These are phyloP conservation scores for Schwanniomyces occidentalis DNA, from an alignment of 805 yeast genomes.

Conservation along the genomic window DNA sequence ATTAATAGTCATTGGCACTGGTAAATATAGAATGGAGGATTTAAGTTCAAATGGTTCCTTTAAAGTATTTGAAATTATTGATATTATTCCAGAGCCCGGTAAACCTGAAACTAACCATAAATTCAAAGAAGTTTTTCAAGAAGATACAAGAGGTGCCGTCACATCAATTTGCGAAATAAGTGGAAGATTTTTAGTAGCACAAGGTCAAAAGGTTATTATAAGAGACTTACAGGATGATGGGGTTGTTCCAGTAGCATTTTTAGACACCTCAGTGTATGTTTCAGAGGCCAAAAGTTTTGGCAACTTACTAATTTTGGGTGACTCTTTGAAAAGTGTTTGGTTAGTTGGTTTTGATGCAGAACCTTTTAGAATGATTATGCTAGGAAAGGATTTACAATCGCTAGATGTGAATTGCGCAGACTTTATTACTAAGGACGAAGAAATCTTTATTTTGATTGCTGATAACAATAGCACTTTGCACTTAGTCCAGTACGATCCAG, in stretches of 20 bases:
- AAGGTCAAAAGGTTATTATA: conserved; percentile 80
- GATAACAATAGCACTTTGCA: conserved; percentile 71
- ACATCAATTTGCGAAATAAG: conserved; percentile 74
- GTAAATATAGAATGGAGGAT: conserved; percentile 76
- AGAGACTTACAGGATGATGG: conserved; percentile 86
- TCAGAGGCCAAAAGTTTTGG: conserved; percentile 82
- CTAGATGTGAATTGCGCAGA: conserved; percentile 73
- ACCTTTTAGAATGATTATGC: conserved; percentile 79
- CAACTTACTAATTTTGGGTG: conserved; percentile 79
- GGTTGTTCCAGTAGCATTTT: conserved; percentile 90
- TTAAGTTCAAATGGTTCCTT: conserved; percentile 76
- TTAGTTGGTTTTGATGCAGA: conserved; percentile 91
- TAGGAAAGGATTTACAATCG: conserved; percentile 71
- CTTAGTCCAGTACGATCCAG: conserved; percentile 85
- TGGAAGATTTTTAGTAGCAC: conserved; percentile 81
- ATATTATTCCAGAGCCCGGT: conserved; percentile 86
- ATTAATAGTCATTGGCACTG: conserved; percentile 76
- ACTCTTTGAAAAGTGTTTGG: conserved; percentile 72
- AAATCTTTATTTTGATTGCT: conserved; percentile 63
- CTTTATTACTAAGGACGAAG: conserved; percentile 69
- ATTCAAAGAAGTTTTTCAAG: conserved; percentile 69
- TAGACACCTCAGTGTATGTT: conserved; percentile 79
- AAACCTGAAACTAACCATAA: conserved; percentile 81
- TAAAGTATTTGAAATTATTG: conserved; percentile 70
- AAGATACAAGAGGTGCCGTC: conserved; percentile 81